Evolutionary conservation across 2,329 filamentous ascomycete genomes (phyloP), one percentile per base, ranked within the genome.

Genomic region (Exophiala sp.): DNA sequence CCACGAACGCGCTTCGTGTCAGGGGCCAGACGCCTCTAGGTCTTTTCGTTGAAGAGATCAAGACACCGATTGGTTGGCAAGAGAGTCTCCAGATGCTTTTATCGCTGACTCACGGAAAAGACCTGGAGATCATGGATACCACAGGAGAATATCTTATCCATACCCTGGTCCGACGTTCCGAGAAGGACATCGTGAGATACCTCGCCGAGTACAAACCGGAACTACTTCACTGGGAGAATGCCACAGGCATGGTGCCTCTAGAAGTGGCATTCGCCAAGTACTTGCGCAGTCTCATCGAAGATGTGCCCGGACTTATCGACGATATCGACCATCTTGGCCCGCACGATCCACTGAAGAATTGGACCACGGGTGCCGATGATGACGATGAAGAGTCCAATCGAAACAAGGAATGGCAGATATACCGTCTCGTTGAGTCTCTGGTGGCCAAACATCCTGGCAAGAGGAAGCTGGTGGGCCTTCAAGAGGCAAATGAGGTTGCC

Each of bases 221-320:
- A 21, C 74, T 91, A 1, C 71, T 90, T 0, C 78, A 81, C 61
- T 80, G 84, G 18, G 89, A 94, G 67, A 91, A 91, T 61, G 82
- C 87, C 0, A 87, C 87, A 0, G 89, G 89, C 1, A 78, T 81
- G 12, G 94, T 88, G 0, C 86, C 89, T 0, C 76, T 79, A 24
- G 88, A 94, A 62, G 71, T 88, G 45, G 82, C 85, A 0, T 73
- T 81, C 47, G 84, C 87, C 48, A 68, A 69, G 1, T 77, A 65
- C 3, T 55, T 72, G 65, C 32, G 62, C 33, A 4, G 53, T 59
- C 14, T 57, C 60, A 32, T 66, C 64, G 16, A 52, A 12, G 40
- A 65, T 45, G 43, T 41, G 21, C 54, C 60, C 3, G 24, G 47
- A 1, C 21, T 61, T 1, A 34, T 5, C 9, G 24, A 24, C 46